Conservation (phyloP, 305 asterid species). For the Andrographis paniculata region DNA sequence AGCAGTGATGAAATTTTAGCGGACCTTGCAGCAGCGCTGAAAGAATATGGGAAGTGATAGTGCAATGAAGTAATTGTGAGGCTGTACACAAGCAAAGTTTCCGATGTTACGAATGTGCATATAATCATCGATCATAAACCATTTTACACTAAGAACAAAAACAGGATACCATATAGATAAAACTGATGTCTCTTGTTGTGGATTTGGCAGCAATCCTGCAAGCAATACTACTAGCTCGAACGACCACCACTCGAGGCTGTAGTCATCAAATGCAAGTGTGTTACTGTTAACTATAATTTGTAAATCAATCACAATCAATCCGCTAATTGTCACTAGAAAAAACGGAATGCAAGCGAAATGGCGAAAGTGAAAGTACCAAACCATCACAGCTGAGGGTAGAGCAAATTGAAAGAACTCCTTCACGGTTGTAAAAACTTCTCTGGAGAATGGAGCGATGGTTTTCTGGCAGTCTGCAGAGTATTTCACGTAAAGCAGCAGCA, state of each 20-base stretch:
- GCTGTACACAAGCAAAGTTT: conserved; percentile 28
- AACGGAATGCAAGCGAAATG: too few species aligned
- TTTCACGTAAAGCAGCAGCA: conserved; percentile 33
- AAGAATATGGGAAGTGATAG: too few species aligned
- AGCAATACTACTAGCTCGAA: conserved; percentile 51
- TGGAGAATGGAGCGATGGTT: conserved; percentile 26
- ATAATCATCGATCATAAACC: background rate
- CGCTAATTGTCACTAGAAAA: too few species aligned
- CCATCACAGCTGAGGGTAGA: conserved; percentile 61
- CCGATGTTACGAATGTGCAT: background rate
- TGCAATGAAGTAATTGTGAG: conserved; percentile 35
- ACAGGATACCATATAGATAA: conserved; percentile 48
- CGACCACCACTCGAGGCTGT: conserved; percentile 62
- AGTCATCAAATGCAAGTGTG: background rate
- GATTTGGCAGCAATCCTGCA: conserved; percentile 54
- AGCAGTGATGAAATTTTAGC: background rate
- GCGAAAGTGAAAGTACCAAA: conserved; percentile 30
- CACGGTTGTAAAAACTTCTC: conserved; percentile 25
- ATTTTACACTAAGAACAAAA: background rate
- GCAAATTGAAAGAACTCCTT: conserved; percentile 44
- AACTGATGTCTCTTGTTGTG: conserved; percentile 50
- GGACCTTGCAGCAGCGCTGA: conserved; percentile 74
- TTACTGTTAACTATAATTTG: too few species aligned
- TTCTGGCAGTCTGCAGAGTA: conserved; percentile 35
- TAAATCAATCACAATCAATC: background rate